These are phyloP conservation scores for Arthroderma sp. DNA, from an alignment of 2,329 filamentous ascomycete species.

Conservation along the genomic window DNA sequence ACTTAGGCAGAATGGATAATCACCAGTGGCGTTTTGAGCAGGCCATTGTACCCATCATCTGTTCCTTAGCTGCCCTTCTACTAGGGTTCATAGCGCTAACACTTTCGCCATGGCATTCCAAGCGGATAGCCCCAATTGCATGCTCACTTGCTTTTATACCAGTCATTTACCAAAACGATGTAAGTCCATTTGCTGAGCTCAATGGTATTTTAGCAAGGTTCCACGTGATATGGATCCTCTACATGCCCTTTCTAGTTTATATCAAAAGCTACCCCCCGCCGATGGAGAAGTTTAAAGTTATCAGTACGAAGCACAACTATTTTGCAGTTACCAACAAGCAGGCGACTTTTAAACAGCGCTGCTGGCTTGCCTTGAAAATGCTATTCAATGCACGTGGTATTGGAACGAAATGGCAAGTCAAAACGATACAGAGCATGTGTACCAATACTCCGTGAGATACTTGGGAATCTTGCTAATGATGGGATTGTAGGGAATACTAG, in stretches of 20 bases:
- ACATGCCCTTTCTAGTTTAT: slow-evolving; percentile 6
- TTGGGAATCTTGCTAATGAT: not conserved
- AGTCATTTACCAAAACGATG: slow-evolving; percentile 2
- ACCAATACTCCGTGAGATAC: not conserved
- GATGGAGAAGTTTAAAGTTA: not conserved
- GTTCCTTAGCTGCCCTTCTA: not conserved
- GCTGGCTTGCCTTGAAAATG: slow-evolving; percentile 3
- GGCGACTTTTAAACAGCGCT: not conserved
- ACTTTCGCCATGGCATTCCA: not conserved
- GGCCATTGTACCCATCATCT: not conserved
- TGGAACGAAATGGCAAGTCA: slow-evolving; percentile 4
- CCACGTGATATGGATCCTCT: not conserved
- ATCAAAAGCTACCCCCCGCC: slow-evolving; percentile 1
- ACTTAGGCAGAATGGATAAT: not conserved
- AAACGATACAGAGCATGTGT: not conserved
- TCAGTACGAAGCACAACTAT: not conserved
- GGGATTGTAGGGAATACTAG: not conserved
- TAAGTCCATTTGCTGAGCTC: not conserved
- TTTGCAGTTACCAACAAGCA: not conserved
- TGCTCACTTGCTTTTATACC: not conserved
- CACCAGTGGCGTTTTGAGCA: not conserved
- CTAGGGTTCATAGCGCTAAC: slow-evolving; percentile 1
- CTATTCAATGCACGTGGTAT: slow-evolving; percentile 6
- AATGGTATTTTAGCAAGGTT: slow-evolving; percentile 6
- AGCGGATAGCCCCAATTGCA: not conserved